These are phyloP conservation scores for Hordeum marinum DNA, from an alignment of 176 grass and related monocot species.

Conservation along the genomic window DNA sequence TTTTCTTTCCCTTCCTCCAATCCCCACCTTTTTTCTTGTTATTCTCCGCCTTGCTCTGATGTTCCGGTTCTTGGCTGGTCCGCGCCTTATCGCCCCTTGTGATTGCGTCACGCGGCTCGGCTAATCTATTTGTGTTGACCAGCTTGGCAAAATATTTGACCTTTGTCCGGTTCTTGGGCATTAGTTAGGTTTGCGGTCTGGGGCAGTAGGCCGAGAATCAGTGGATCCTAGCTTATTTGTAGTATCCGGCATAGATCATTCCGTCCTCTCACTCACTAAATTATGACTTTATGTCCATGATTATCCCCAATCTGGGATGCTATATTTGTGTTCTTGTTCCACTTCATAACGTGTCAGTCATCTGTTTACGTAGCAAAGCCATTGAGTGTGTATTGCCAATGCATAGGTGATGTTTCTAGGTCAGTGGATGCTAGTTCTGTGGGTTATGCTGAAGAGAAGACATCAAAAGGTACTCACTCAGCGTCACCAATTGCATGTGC, in stretches of 20 bases:
- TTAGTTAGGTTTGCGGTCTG: neutral
- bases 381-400: slow-evolving; percentile 1
- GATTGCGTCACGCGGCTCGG: neutral
- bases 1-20: neutral
- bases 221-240: neutral
- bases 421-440: slow-evolving; percentile 16
- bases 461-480: neutral
- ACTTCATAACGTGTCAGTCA: neutral
- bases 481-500: neutral
- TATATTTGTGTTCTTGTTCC: neutral
- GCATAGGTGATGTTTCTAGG: slow-evolving; percentile 17
- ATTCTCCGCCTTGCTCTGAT: neutral
- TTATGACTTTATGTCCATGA: slow-evolving; percentile 12
- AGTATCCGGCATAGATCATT: neutral
- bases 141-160: neutral
- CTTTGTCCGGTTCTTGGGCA: slow-evolving; percentile 1
- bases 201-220: neutral
- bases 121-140: neutral
- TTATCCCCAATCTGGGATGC: neutral
- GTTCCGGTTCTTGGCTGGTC: neutral
- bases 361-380: neutral
- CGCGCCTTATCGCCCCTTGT: neutral
- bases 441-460: neutral
- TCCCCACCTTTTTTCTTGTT: neutral
- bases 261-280: neutral